These are phyloP conservation scores for Melanogaster broomeanus DNA, from an alignment of 768 basidiomycete species.

Conservation along the genomic window DNA sequence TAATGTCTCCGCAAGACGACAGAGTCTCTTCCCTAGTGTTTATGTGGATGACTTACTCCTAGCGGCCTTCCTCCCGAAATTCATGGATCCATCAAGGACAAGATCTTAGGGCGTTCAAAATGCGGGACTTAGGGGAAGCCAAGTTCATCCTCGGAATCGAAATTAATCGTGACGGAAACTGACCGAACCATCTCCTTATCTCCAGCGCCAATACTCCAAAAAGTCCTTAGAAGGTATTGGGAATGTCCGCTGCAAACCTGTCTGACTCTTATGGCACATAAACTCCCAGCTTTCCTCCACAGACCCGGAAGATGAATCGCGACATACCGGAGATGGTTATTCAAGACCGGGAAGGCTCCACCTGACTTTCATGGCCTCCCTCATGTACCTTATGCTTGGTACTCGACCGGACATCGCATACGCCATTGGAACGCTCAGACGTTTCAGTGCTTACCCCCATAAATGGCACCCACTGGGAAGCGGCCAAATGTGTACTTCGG, in stretches of 20 bases:
- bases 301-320: too few relatives aligned
- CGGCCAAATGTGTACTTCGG: background rate
- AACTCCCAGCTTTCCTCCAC: too few relatives aligned
- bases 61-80: background rate
- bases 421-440: background rate
- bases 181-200: constrained; percentile 29
- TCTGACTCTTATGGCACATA: constrained; percentile 11
- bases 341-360: background rate
- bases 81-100: background rate
- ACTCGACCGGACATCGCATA: background rate
- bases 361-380: background rate
- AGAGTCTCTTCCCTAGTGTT: too few relatives aligned
- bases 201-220: constrained; percentile 20
- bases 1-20: too few relatives aligned
- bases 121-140: constrained; percentile 8
- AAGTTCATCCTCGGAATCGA: constrained; percentile 34
- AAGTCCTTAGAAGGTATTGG: constrained; percentile 11
- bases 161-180: constrained; percentile 23
- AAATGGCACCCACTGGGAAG: background rate
- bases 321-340: background rate
- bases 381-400: constrained; percentile 6
- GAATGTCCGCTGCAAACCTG: constrained; percentile 10
- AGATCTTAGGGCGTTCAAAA: background rate
- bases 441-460: background rate
- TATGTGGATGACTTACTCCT: constrained; percentile 8